Evolutionary conservation across 108 stramenopile genomes (phyloP), one percentile per base, ranked within the genome.

Genomic region (Pseudonitzschia multistriata): DNA sequence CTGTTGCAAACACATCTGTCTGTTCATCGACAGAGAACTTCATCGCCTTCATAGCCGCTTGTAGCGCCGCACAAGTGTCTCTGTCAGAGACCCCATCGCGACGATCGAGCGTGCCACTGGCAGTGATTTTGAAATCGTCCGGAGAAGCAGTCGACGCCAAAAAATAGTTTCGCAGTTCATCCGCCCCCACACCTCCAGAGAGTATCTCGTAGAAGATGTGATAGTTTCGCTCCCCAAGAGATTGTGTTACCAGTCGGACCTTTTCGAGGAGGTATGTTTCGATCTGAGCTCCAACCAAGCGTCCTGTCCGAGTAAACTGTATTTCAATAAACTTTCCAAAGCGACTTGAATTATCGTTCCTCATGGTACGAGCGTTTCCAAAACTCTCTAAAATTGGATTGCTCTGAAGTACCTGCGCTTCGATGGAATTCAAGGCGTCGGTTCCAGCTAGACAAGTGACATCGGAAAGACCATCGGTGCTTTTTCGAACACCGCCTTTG

Each of bases 381-480:
- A 97, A 97, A 25, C 93, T 88, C 85, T 98, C 98, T 22, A 97
- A 70, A 52, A 98, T 95, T 0, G 98, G 98, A 76, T 98, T 98
- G 48, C 90, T 89, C 70, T 91, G 90, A 45, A 98, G 72, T 3
- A 96, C 95, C 68, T 93, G 87, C 14, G 89, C 79, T 67, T 93
- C 95, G 34, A 96, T 95, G 6, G 70, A 71, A 42, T 76, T 74
- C 13, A 45, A 49, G 4, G 68, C 66, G 11, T 60, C 50, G 28
- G 66, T 64, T 67, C 74, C 71, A 0, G 29, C 56, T 42, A 72
- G 40, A n/a, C 30, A 57, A 0, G 69, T 75, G 24, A 67, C 74
- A 52, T 34, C 49, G 13, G 73, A 78, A n/a, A 76, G 42, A 10
- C 73, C 78, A 48, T 72, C 63, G 1, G 21, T 49, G 31, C 62